These are phyloP conservation scores for Wickerhamiella vanderwaltii DNA, from an alignment of 805 yeast genomes.

Conservation along the genomic window DNA sequence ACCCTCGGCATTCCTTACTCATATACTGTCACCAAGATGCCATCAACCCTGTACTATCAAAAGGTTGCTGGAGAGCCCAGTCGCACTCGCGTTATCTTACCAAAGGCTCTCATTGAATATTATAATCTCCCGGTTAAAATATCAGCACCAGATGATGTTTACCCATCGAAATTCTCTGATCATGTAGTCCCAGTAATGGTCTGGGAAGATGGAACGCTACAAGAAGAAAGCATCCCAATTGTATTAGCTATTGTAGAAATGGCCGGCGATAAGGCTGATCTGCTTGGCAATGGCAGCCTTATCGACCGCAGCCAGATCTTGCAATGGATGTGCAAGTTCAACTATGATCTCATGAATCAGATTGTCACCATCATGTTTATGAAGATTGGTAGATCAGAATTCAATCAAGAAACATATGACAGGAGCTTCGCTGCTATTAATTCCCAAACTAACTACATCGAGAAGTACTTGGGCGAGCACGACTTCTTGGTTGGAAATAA, in stretches of 20 bases:
- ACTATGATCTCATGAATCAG: constrained; percentile 40
- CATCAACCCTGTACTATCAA: constrained; percentile 18
- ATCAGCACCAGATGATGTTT: constrained; percentile 33
- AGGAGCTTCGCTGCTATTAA: constrained; percentile 32
- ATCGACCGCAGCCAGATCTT: constrained; percentile 54
- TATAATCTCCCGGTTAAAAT: constrained; percentile 46
- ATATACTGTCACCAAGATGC: no score
- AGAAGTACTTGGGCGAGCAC: constrained; percentile 40
- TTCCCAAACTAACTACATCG: constrained; percentile 29
- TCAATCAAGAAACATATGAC: constrained; percentile 62
- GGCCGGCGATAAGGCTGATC: constrained; percentile 25
- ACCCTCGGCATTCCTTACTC: no score
- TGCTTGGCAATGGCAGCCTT: constrained; percentile 47
- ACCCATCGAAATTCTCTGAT: constrained; percentile 41
- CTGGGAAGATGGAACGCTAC: constrained; percentile 11
- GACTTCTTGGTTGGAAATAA: constrained; percentile 64
- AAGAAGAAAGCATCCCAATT: constrained; percentile 12
- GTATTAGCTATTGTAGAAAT: constrained; percentile 8
- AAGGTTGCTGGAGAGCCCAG: constrained; percentile 18
- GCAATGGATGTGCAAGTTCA: constrained; percentile 68
- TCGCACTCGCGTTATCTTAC: constrained; percentile 20
- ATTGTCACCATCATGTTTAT: constrained; percentile 45
- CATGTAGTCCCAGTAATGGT: constrained; percentile 45
- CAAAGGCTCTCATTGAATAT: constrained; percentile 35
- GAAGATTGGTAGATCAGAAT: constrained; percentile 52